A percentile compares a stretch with the other conserved stretches of the same genome.
Evolutionary conservation across 2,329 filamentous ascomycete species (phyloP).

Genomic region (Thermoascus crustaceus): DNA sequence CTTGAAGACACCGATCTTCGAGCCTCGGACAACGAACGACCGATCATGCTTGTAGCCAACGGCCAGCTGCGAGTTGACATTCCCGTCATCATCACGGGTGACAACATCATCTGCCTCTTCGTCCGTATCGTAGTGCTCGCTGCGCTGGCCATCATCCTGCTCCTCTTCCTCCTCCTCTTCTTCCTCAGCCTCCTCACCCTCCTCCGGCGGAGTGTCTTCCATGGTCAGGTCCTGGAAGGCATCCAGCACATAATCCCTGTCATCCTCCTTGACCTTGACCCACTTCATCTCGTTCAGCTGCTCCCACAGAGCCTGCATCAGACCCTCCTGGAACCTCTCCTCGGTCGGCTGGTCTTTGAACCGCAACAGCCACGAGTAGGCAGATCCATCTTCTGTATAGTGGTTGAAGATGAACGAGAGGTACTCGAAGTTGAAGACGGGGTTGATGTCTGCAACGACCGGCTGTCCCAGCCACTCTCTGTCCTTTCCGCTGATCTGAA

Average conservation of each 20-base stretch:
- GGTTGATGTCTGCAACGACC: slow-evolving; percentile 85
- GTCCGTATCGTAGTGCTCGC: slow-evolving; percentile 65
- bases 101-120: slow-evolving; percentile 74
- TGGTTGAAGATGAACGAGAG: slow-evolving; percentile 99
- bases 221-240: slow-evolving; percentile 92
- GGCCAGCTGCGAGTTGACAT: slow-evolving; percentile 86
- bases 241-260: slow-evolving; percentile 89
- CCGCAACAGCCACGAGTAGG: slow-evolving; percentile 89
- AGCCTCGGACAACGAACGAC: slow-evolving; percentile 92
- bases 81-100: slow-evolving; percentile 62
- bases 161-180: slow-evolving; percentile 52
- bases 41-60: slow-evolving; percentile 96
- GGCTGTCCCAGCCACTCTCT: slow-evolving; percentile 81
- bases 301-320: slow-evolving; percentile 96
- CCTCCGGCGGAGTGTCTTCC: slow-evolving; percentile 61
- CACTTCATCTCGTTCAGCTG: slow-evolving; percentile 91
- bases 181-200: slow-evolving; percentile 47
- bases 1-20: slow-evolving; percentile 98
- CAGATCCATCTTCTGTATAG: slow-evolving; percentile 77
- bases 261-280: slow-evolving; percentile 83
- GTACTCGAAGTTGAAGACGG: slow-evolving; percentile 98
- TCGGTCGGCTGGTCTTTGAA: slow-evolving; percentile 77
- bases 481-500: slow-evolving; percentile 69
- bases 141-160: slow-evolving; percentile 57
- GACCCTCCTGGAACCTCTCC: slow-evolving; percentile 82